Percentiles rank a stretch among this genome's conserved stretches.
Conservation (phyloP, 768 basidiomycete genomes). For the Mycena polygramma region DNA sequence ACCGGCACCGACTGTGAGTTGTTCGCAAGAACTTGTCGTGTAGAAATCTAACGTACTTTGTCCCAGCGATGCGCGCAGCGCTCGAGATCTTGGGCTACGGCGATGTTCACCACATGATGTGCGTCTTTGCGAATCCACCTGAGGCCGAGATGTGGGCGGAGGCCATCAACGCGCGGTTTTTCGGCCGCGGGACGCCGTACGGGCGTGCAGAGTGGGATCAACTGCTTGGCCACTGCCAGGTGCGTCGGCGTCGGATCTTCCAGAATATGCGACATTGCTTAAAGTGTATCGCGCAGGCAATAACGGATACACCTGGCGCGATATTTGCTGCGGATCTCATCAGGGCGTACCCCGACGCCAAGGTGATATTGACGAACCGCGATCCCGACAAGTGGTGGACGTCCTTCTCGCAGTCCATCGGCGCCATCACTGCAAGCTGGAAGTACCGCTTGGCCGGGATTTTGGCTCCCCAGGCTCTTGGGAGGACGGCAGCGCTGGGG, state of each 20-base stretch:
- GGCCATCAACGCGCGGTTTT: conserved; percentile 4
- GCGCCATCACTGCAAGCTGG: neutral
- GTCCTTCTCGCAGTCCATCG: neutral
- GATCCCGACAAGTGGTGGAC: neutral
- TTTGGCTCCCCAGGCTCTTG: neutral
- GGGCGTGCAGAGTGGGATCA: conserved; percentile 5
- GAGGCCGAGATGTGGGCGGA: neutral
- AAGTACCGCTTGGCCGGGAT: neutral
- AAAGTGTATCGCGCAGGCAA: neutral
- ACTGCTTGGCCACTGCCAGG: conserved; percentile 8
- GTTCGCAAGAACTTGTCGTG: neutral
- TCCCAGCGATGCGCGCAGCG: neutral
- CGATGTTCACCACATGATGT: conserved; percentile 4
- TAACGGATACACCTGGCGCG: neutral
- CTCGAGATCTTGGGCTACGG: neutral
- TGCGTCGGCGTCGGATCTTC: neutral
- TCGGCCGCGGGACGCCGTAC: neutral
- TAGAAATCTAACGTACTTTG: neutral
- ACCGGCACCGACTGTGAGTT: conserved; percentile 3
- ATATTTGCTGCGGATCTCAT: neutral
- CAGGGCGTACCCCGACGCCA: neutral
- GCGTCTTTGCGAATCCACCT: neutral
- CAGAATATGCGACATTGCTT: no score
- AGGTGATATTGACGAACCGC: neutral
- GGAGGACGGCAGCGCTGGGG: no score